phyloP scores from a whole-genome alignment of 2,329 filamentous ascomycete species.

The Fusarium sp. region DNA sequence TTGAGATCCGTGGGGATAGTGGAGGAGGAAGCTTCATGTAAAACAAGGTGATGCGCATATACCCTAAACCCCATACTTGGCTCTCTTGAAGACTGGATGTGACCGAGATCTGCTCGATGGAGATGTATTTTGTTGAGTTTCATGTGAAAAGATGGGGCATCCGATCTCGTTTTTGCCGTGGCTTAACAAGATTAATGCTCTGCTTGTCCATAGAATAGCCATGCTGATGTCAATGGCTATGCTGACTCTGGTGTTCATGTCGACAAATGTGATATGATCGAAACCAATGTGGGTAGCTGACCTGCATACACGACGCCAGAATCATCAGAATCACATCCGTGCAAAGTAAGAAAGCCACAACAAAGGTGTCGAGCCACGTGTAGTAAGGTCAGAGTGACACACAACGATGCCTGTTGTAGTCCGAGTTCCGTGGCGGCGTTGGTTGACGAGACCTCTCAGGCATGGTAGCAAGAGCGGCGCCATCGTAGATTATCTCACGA shows the following conservation, averaged over 20 bases:
- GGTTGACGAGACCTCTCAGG: conserved; percentile 2
- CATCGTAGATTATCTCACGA: conserved; percentile 20
- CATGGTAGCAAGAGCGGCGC: neutral
- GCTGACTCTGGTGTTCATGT: neutral
- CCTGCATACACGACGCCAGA: conserved; percentile 6
- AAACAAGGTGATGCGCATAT: conserved; percentile 3
- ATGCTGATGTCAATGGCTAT: neutral
- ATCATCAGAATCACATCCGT: neutral
- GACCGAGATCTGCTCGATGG: conserved; percentile 2
- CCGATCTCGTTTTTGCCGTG: conserved; percentile 4
- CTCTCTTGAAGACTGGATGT: neutral
- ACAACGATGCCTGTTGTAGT: neutral
- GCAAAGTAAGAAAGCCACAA: neutral
- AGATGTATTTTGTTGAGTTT: conserved; percentile 5
- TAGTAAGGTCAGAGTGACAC: conserved; percentile 8
- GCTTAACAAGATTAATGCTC: conserved; percentile 10
- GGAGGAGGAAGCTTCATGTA: conserved; percentile 8
- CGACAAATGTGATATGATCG: neutral
- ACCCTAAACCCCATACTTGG: neutral
- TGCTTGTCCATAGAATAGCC: conserved; percentile 15
- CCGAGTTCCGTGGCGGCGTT: neutral
- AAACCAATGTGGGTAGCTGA: conserved; percentile 4
- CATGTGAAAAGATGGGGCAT: conserved; percentile 1
- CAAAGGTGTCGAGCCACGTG: conserved; percentile 5
- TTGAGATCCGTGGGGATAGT: conserved; percentile 15